Evolutionary conservation across 768 basidiomycete genomes (phyloP), one percentile per base, ranked within the genome.

Genomic region (Lyophyllum shimeji): DNA sequence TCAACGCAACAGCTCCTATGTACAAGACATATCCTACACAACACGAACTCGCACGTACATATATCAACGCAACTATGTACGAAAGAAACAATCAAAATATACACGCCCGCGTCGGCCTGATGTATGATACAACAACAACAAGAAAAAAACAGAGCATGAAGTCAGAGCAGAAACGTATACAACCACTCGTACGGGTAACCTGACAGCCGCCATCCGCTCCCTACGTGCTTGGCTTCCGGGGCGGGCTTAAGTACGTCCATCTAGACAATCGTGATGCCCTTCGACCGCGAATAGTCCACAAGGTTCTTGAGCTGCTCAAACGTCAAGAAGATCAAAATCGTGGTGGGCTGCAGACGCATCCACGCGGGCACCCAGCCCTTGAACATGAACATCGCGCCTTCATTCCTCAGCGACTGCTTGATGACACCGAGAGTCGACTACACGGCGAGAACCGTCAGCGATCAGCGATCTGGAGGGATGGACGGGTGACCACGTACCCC

Each of bases 351-450:
- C 37, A 94, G 78, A 68, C 92, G 79, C 50, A 83, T 82, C 90
- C 90, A 94, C 11, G 91, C 90, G 0, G 92, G 92, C 8, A 93
- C 70, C 92, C 92, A 94, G 59, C 92, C 92, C 68, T 91, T 92
- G 78, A 94, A 92, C 87, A 94, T 89, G 80, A 93, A 94, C 83
- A 87, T 88, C 2, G 89, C 69, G 13, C 92, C 92, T 63, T 94
- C 92, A 59, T 73, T 84, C 57, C 80, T 77, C 58, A 94, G 74
- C 18, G 90, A 89, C 11, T 76, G 62, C 18, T 79, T 76, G 66
- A 93, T 90, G 40, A 89, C 87, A 6, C 71, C 78, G 24, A 93
- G 59, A 0, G 91, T 89, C 1, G 88, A 90, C 86, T 87, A 61
- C 12, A 29, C 31, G n/a, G 39, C 7, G 18, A 37, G 3, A 17